These are phyloP conservation scores for Pleurotus salmoneostramineus DNA, from an alignment of 768 basidiomycete species.

Conservation along the genomic window DNA sequence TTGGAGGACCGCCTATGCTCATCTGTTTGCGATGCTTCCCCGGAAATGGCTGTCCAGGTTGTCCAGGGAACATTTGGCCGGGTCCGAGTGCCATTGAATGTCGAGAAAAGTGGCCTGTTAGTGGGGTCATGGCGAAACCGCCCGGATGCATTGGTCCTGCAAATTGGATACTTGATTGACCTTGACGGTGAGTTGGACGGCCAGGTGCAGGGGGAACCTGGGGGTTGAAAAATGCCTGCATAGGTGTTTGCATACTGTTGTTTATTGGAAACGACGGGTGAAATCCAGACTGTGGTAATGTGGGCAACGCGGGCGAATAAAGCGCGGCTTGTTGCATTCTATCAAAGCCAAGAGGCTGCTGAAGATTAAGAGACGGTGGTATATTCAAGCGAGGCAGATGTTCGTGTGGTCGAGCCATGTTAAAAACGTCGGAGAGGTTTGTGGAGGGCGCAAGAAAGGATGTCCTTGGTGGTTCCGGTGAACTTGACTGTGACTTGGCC, in stretches of 20 bases:
- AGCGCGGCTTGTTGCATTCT: constrained; percentile 33
- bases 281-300: constrained; percentile 53
- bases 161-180: constrained; percentile 61
- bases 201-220: constrained; percentile 46
- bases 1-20: constrained; percentile 85
- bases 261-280: constrained; percentile 49
- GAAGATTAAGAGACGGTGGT: constrained; percentile 47
- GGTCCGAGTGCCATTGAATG: constrained; percentile 40
- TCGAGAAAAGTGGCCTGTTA: constrained; percentile 51
- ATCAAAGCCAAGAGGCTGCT: constrained; percentile 48
- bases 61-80: constrained; percentile 31
- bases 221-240: constrained; percentile 63
- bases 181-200: constrained; percentile 53
- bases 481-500: constrained; percentile 1
- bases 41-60: constrained; percentile 43
- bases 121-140: constrained; percentile 55
- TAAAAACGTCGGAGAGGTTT: not conserved
- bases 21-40: constrained; percentile 65
- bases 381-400: constrained; percentile 57
- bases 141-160: constrained; percentile 54
- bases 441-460: not conserved
- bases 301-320: constrained; percentile 65
- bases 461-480: not conserved
- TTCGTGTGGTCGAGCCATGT: constrained; percentile 44
- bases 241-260: constrained; percentile 62